These are phyloP conservation scores for Marasmius tenuissimus DNA, from an alignment of 1,284 basidiomycete species.

Conservation along the genomic window DNA sequence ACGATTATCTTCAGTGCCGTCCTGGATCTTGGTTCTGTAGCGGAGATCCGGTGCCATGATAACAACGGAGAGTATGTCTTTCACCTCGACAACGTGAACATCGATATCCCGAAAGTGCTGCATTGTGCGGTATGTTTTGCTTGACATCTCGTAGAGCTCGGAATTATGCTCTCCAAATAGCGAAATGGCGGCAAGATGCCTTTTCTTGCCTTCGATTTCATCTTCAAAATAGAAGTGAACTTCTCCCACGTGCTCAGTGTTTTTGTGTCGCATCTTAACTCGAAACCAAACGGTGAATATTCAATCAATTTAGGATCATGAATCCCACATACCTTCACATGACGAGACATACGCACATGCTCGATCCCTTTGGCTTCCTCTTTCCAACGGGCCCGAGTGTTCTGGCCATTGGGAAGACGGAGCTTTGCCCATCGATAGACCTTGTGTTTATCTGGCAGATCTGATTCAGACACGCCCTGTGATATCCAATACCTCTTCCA, in stretches of 20 bases:
- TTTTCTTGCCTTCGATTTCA: neutral
- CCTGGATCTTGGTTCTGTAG: too few relatives aligned
- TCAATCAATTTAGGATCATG: neutral
- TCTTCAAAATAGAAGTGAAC: slow-evolving; percentile 9
- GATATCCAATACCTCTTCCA: neutral
- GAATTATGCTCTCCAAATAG: slow-evolving; percentile 11
- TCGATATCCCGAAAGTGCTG: too few relatives aligned
- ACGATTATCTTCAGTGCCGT: too few relatives aligned
- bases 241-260: slow-evolving; percentile 7
- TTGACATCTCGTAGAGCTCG: too few relatives aligned
- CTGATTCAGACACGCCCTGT: neutral
- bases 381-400: slow-evolving; percentile 24
- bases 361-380: slow-evolving; percentile 11
- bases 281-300: too few relatives aligned
- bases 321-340: slow-evolving; percentile 21
- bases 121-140: too few relatives aligned
- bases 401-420: slow-evolving; percentile 27
- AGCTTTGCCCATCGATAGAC: slow-evolving; percentile 24
- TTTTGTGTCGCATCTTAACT: too few relatives aligned
- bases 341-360: slow-evolving; percentile 18
- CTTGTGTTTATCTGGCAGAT: neutral
- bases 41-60: too few relatives aligned
- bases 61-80: too few relatives aligned
- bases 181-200: slow-evolving; percentile 9
- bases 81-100: too few relatives aligned